Percentiles rank a stretch among this genome's conserved stretches.
phyloP scores from a whole-genome alignment of 768 basidiomycete genomes.

The Cystofilobasidium ferigula region DNA sequence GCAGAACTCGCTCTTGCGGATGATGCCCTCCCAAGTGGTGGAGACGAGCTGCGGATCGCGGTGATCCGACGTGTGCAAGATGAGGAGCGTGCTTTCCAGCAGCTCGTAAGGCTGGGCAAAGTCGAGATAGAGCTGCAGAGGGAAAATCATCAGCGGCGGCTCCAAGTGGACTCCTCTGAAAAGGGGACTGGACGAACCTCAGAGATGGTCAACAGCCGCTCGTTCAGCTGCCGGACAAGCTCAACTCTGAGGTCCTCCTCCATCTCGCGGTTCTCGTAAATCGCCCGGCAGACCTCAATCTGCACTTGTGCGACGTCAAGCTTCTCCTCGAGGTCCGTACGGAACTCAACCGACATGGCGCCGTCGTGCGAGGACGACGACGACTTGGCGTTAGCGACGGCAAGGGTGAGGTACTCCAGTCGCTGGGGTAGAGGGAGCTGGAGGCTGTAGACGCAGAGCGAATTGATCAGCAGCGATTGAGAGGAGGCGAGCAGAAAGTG shows the following conservation, averaged over 20 bases:
- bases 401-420: conserved; percentile 83
- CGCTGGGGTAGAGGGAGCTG: conserved; percentile 52
- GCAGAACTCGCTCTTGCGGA: conserved; percentile 55
- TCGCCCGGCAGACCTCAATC: conserved; percentile 65
- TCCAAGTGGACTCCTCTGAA: background rate
- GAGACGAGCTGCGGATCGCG: conserved; percentile 68
- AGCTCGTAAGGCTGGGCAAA: conserved; percentile 82
- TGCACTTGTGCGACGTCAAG: conserved; percentile 95
- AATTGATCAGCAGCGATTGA: background rate
- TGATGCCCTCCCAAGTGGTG: conserved; percentile 79
- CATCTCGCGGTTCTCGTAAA: conserved; percentile 43
- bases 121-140: conserved; percentile 62
- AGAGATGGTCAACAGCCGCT: conserved; percentile 59
- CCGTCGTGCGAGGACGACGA: conserved; percentile 64
- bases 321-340: conserved; percentile 90
- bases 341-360: conserved; percentile 74
- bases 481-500: background rate
- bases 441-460: conserved; percentile 26
- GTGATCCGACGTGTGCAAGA: conserved; percentile 87
- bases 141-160: background rate
- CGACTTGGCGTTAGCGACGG: conserved; percentile 91
- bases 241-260: conserved; percentile 34
- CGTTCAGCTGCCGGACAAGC: conserved; percentile 32
- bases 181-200: conserved; percentile 49
- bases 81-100: conserved; percentile 70